A percentile compares a stretch with the other conserved stretches of the same genome.
phyloP scores from a whole-genome alignment of 495 filamentous ascomycete species.

The Tuber magnatum region DNA sequence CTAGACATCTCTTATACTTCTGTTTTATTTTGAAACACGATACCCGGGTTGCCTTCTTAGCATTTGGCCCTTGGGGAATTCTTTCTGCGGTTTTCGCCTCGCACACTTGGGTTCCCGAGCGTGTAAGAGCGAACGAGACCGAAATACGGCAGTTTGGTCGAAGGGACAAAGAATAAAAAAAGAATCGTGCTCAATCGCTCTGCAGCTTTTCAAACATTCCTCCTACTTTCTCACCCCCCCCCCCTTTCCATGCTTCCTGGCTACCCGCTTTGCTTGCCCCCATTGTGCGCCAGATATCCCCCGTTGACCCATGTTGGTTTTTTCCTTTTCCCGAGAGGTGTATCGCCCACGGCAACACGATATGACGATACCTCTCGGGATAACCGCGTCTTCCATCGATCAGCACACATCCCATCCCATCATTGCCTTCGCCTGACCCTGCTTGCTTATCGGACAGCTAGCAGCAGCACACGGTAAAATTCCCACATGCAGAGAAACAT shows the following conservation, averaged over 20 bases:
- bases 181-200: not conserved
- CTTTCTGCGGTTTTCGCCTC: not conserved
- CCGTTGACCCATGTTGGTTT: not conserved
- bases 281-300: not conserved
- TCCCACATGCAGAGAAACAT: not conserved
- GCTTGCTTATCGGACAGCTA: not conserved
- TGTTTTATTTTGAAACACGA: not conserved
- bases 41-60: not conserved
- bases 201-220: not conserved
- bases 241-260: not conserved
- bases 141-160: not conserved
- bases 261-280: not conserved
- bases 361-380: not conserved
- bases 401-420: constrained; percentile 1
- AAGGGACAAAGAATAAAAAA: not conserved
- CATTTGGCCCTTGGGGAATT: not conserved
- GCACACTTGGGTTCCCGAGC: not conserved
- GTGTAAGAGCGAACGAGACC: not conserved
- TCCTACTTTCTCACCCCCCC: not conserved
- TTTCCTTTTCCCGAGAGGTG: not conserved
- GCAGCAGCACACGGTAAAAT: not conserved
- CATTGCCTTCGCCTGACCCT: not conserved
- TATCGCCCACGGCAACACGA: not conserved
- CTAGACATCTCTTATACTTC: not conserved
- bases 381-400: not conserved